Evolutionary conservation across 2,329 filamentous ascomycete genomes (phyloP).

Genomic region (Akanthomyces dipterigenus): DNA sequence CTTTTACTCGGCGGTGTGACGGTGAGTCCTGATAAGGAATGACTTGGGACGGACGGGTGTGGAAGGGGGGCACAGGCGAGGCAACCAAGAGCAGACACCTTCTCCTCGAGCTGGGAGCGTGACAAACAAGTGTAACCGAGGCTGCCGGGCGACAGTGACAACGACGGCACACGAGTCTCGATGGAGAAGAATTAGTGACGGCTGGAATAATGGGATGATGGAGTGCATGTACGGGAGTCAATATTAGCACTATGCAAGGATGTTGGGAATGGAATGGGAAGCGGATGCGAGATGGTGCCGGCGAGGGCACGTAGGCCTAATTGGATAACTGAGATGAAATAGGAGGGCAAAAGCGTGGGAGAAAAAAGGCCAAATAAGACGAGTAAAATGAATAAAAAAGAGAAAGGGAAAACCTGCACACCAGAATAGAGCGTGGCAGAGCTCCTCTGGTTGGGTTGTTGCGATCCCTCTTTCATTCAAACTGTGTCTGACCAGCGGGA

Average conservation of each 20-base stretch:
- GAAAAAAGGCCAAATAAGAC: not conserved
- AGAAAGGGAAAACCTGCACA: not conserved
- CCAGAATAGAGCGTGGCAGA: not conserved
- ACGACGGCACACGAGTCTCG: not conserved
- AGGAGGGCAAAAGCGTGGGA: not conserved
- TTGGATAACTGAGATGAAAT: too few relatives aligned
- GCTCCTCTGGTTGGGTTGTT: conserved; percentile 17
- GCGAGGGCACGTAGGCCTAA: not conserved
- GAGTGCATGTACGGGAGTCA: not conserved
- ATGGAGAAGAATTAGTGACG: not conserved
- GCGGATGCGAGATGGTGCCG: not conserved
- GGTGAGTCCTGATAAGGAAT: not conserved
- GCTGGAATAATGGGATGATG: not conserved
- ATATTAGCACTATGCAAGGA: conserved; percentile 3
- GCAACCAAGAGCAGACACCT: not conserved
- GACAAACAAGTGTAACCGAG: not conserved
- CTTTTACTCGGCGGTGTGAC: not conserved
- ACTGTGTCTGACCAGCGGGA: conserved; percentile 33
- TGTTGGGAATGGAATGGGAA: not conserved
- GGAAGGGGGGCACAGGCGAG: not conserved
- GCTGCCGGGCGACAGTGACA: not conserved
- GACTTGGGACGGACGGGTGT: not conserved
- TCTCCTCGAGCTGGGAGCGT: not conserved
- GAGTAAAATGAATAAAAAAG: not conserved
- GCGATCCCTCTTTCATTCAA: conserved; percentile 30